Base-by-base conservation (phyloP, 1,284 basidiomycete species). In the Ceratobasidium sp. region DNA sequence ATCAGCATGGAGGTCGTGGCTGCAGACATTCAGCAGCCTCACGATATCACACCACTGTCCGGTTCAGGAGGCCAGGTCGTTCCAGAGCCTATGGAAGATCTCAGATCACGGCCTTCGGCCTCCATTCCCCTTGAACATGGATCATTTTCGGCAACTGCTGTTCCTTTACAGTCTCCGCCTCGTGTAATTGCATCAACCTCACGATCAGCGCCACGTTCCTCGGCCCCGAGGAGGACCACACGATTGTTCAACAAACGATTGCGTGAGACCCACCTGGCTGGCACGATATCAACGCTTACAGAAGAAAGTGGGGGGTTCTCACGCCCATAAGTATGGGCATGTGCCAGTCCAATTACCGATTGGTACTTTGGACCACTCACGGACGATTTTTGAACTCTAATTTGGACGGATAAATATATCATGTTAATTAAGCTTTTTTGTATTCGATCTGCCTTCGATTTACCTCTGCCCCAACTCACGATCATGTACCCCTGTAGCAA, bases 211-310 rank as follows among this genome's bases (percentile, higher is more conserved):
- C 53, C 54, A 57, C 56, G 53, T 56, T 68, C 64, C 49, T 68
- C 64, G 46, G 64, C 27, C 33, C 64, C 64, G 19, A 33, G 64
- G 39, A 56, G 64, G 39, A 33, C 54, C 4, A 68, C 64, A 33
- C 64, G 64, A 46, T 46, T 57, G 54, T 29, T 68, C 30, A 57
- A 57, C 64, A 68, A 57, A 33, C 64, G 50, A 21, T 50, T 68
- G 64, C 64, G 64, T 68, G 64, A 68, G 27, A 23, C 54, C 56
- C 64, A 68, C 64, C 54, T 68, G 54, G 64, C 64, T 19, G 64
- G 64, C 44, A 68, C 64, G 54, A 56, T 68, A 23, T 68, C 64
- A 36, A 68, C 53, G 39, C 50, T 68, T 30, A 68, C 64, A 11
- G 64, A 68, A 36, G 64, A 68, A 21, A 68, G 64, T 46, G 44